Evolutionary conservation across 1,139 yeast genomes (phyloP).

Genomic region (Suhomyces choctaworum): DNA sequence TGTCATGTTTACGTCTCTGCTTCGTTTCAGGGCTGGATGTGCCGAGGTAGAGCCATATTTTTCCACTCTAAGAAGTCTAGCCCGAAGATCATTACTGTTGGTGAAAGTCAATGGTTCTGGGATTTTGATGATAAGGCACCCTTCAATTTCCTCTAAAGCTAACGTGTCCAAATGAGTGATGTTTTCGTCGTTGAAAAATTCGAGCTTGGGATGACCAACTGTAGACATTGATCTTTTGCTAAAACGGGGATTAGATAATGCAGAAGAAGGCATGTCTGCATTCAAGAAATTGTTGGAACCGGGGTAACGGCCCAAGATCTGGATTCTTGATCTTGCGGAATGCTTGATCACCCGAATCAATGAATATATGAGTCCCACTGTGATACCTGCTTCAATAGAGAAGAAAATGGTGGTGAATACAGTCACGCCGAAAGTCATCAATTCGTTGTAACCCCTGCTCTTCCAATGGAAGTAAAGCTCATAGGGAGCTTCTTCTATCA

Average conservation of each 20-base stretch:
- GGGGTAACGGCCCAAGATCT: conserved; percentile 80
- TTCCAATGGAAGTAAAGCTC: conserved; percentile 75
- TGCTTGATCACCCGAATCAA: conserved; percentile 78
- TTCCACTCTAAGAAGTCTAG: conserved; percentile 75
- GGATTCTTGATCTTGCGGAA: conserved; percentile 85
- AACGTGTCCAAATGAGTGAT: conserved; percentile 40
- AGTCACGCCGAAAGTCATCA: conserved; percentile 72
- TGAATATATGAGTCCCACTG: conserved; percentile 80
- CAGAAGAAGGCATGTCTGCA: conserved; percentile 54
- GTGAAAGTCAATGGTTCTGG: conserved; percentile 95
- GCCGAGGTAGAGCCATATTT: conserved; percentile 78
- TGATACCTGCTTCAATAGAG: conserved; percentile 88
- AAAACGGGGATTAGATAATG: background rate
- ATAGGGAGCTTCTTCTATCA: conserved; percentile 84
- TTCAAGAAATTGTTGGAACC: conserved; percentile 75
- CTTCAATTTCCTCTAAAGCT: conserved; percentile 72
- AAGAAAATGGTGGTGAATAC: conserved; percentile 71
- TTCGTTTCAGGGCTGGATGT: conserved; percentile 77
- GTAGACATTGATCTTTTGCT: conserved; percentile 1
- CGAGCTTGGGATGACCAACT: conserved; percentile 22
- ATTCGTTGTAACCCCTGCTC: conserved; percentile 75
- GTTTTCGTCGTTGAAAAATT: conserved; percentile 39
- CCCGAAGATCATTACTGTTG: conserved; percentile 78
- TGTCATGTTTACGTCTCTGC: conserved; percentile 55
- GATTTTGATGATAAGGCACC: conserved; percentile 80